Conservation (phyloP, 1,284 basidiomycete species). For the Cutaneotrichosporon sp. region DNA sequence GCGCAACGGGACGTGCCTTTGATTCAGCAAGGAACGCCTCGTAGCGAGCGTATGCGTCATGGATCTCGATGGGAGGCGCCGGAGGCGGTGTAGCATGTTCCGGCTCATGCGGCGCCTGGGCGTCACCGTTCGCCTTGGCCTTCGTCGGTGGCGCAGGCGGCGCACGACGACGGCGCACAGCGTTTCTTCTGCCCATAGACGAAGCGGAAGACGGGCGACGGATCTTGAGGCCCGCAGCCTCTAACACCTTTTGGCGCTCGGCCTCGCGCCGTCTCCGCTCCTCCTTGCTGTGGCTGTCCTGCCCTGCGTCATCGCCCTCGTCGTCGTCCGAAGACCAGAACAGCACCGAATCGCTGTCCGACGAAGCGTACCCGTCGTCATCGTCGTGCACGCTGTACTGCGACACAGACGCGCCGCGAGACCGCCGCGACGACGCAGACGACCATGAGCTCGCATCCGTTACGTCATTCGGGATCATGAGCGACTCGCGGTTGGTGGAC, state of each 20-base stretch:
- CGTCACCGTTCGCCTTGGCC: not conserved
- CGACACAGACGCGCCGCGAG: not conserved
- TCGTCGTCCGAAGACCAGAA: constrained; percentile 45
- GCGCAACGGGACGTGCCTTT: constrained; percentile 1
- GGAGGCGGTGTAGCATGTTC: not conserved
- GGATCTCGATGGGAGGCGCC: constrained; percentile 48
- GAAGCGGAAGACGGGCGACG: constrained; percentile 22
- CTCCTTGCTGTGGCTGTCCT: constrained; percentile 50
- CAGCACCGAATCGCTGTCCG: constrained; percentile 27
- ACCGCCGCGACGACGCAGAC: no score
- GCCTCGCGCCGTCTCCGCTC: constrained; percentile 63
- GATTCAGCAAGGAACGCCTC: constrained; percentile 62
- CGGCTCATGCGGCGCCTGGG: not conserved
- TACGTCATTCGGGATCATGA: not conserved
- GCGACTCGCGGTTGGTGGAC: not conserved
- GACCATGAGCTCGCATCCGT: no score
- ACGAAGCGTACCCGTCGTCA: constrained; percentile 25
- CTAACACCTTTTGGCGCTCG: constrained; percentile 73
- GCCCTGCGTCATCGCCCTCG: constrained; percentile 19
- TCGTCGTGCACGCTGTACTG: constrained; percentile 20
- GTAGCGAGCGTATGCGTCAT: constrained; percentile 88
- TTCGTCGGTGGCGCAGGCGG: constrained; percentile 7
- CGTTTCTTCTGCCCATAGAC: constrained; percentile 45
- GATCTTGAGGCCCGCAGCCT: constrained; percentile 80
- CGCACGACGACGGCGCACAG: constrained; percentile 2